Evolutionary conservation across 805 yeast genomes (phyloP).

Genomic region (Phaffomyces opuntiae): DNA sequence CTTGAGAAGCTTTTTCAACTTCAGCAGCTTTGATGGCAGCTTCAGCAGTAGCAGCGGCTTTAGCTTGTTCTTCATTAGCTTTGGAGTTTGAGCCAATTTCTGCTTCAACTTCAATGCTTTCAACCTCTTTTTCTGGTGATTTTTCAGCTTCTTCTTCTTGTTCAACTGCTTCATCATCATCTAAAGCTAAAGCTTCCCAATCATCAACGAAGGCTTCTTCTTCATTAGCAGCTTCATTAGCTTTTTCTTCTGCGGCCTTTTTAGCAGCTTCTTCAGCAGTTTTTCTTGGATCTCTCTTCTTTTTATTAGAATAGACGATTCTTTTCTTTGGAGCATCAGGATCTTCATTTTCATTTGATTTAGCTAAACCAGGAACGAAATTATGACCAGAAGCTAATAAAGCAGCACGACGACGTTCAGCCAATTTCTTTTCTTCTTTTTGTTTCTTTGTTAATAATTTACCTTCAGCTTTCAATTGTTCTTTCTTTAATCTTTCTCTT

Average conservation of each 20-base stretch:
- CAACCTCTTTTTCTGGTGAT: constrained; percentile 20
- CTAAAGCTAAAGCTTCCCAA: constrained; percentile 73
- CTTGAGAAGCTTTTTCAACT: constrained; percentile 21
- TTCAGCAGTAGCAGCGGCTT: constrained; percentile 12
- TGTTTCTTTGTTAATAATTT: constrained; percentile 90
- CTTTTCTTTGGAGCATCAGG: constrained; percentile 41
- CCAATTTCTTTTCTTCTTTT: constrained; percentile 80
- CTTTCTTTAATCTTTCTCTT: constrained; percentile 78
- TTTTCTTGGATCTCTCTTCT: constrained; percentile 44
- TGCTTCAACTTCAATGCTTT: constrained; percentile 20
- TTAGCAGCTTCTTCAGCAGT: constrained; percentile 16
- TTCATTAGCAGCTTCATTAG: constrained; percentile 17
- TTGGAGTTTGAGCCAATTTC: constrained; percentile 1
- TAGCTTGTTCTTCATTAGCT: constrained; percentile 21
- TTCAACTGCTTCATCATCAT: constrained; percentile 42
- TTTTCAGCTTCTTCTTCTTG: constrained; percentile 43
- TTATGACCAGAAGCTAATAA: constrained; percentile 69
- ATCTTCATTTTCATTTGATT: constrained; percentile 21
- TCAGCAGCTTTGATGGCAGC: constrained; percentile 10
- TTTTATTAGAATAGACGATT: constrained; percentile 57
- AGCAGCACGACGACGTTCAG: constrained; percentile 86
- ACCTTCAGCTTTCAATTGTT: constrained; percentile 94
- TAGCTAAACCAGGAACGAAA: constrained; percentile 60
- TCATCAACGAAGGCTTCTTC: constrained; percentile 57
- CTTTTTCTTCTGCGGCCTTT: constrained; percentile 15